Percentiles rank a stretch among this genome's conserved stretches.
These are phyloP conservation scores for Coemansia sp. DNA, from an alignment of 192 early-diverging fungal genomes.

Conservation along the genomic window DNA sequence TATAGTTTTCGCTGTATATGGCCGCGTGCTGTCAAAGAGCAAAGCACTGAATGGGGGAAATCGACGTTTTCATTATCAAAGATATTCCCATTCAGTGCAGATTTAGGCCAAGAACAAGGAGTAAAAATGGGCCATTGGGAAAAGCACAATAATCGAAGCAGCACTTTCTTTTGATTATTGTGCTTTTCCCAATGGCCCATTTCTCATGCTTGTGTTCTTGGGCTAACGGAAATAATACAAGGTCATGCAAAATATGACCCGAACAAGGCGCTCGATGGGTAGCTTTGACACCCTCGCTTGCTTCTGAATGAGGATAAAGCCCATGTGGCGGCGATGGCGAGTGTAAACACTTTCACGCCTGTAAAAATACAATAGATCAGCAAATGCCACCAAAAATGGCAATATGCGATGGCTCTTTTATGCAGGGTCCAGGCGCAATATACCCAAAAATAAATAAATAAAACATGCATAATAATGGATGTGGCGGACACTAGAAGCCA, in stretches of 20 bases:
- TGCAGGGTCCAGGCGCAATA: slow-evolving; percentile 4
- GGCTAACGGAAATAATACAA: neutral
- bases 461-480: neutral
- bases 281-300: neutral
- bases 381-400: neutral
- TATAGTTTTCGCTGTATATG: neutral
- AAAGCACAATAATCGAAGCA: neutral
- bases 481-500: neutral
- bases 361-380: neutral
- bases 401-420: neutral
- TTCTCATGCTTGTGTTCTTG: neutral
- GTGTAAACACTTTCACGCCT: neutral
- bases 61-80: neutral
- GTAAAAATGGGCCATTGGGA: neutral
- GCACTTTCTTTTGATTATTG: too few relatives aligned
- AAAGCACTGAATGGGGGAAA: neutral
- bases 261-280: neutral
- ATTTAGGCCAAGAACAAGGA: neutral
- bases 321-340: neutral
- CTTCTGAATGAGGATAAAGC: neutral
- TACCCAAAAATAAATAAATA: neutral
- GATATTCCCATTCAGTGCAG: neutral
- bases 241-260: neutral
- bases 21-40: neutral
- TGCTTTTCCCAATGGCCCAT: neutral